A percentile compares a stretch with the other conserved stretches of the same genome.
Conservation (phyloP, 2,329 filamentous ascomycete genomes). For the Geosmithia morbida region DNA sequence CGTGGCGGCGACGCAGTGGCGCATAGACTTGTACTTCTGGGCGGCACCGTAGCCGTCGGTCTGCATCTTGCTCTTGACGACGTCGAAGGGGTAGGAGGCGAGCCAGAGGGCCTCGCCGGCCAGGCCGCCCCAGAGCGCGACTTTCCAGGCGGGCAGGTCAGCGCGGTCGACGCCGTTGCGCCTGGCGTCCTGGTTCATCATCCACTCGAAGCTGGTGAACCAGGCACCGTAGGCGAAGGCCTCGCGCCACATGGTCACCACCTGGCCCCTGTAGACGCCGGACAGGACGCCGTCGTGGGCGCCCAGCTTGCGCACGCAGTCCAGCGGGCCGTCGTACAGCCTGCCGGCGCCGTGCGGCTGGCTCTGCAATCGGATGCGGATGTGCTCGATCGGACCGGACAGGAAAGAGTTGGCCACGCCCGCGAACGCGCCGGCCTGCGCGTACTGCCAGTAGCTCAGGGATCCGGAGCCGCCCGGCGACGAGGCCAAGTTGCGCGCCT, state of each 20-base stretch:
- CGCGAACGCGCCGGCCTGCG: conserved; percentile 78
- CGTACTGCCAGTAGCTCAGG: conserved; percentile 78
- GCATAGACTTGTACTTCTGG: conserved; percentile 68
- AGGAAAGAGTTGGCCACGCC: conserved; percentile 81
- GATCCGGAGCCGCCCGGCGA: conserved; percentile 26
- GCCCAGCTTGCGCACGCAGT: conserved; percentile 79
- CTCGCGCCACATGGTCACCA: conserved; percentile 77
- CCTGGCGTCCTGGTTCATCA: conserved; percentile 81
- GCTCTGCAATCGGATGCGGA: conserved; percentile 89
- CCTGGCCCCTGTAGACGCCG: conserved; percentile 77
- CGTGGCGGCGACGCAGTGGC: conserved; percentile 76
- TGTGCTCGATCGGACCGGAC: conserved; percentile 89
- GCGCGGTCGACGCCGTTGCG: conserved; percentile 63
- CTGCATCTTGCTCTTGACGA: conserved; percentile 99
- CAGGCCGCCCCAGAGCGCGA: conserved; percentile 83
- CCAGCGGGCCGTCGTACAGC: conserved; percentile 72
- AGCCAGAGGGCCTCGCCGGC: conserved; percentile 93
- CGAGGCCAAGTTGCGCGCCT: conserved; percentile 57
- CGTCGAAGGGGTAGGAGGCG: conserved; percentile 86
- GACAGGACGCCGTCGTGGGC: conserved; percentile 42
- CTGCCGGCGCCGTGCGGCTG: conserved; percentile 75
- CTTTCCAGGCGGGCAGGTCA: conserved; percentile 69
- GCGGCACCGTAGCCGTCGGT: conserved; percentile 72
- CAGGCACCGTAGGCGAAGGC: conserved; percentile 90
- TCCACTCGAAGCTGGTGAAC: conserved; percentile 90